Conservation (phyloP, 768 basidiomycete genomes). For the Lanmaoa rubissima region DNA sequence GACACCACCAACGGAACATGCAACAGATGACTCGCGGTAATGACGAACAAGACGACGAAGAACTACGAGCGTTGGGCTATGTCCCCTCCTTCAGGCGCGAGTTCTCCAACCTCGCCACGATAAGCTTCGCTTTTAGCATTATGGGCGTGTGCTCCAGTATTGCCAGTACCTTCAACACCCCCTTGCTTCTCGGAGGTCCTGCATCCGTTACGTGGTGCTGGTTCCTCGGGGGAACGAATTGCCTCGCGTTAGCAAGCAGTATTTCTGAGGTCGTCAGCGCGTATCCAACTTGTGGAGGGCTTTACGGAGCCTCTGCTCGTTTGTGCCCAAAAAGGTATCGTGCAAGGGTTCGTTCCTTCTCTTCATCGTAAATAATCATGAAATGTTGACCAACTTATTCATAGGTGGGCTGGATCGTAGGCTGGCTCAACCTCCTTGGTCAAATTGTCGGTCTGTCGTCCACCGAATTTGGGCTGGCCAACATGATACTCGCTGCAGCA, state of each 20-base stretch:
- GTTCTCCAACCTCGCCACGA: slow-evolving; percentile 40
- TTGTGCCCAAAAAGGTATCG: slow-evolving; percentile 63
- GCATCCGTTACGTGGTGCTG: slow-evolving; percentile 39
- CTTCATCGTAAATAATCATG: not conserved
- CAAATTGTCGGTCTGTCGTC: slow-evolving; percentile 32
- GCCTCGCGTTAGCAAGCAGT: slow-evolving; percentile 30
- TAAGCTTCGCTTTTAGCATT: slow-evolving; percentile 34
- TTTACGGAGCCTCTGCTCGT: slow-evolving; percentile 78
- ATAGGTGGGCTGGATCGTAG: slow-evolving; percentile 30
- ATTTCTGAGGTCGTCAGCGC: slow-evolving; percentile 33
- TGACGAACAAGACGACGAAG: slow-evolving; percentile 18
- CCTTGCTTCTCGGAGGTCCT: slow-evolving; percentile 37
- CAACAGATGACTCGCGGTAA: not conserved
- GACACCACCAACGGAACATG: not conserved
- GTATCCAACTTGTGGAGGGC: slow-evolving; percentile 30
- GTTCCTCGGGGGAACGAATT: slow-evolving; percentile 30
- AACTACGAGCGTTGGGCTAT: slow-evolving; percentile 30
- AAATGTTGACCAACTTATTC: not conserved
- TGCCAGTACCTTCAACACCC: slow-evolving; percentile 39
- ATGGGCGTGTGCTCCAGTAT: slow-evolving; percentile 40
- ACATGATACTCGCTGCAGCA: slow-evolving; percentile 32
- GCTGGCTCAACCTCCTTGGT: slow-evolving; percentile 34
- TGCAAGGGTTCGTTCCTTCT: slow-evolving; percentile 46
- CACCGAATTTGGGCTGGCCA: slow-evolving; percentile 37
- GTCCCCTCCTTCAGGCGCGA: slow-evolving; percentile 40